A percentile compares a stretch with the other conserved stretches of the same genome.
These are phyloP conservation scores for Piloderma croceum DNA, from an alignment of 768 basidiomycete genomes.

Conservation along the genomic window DNA sequence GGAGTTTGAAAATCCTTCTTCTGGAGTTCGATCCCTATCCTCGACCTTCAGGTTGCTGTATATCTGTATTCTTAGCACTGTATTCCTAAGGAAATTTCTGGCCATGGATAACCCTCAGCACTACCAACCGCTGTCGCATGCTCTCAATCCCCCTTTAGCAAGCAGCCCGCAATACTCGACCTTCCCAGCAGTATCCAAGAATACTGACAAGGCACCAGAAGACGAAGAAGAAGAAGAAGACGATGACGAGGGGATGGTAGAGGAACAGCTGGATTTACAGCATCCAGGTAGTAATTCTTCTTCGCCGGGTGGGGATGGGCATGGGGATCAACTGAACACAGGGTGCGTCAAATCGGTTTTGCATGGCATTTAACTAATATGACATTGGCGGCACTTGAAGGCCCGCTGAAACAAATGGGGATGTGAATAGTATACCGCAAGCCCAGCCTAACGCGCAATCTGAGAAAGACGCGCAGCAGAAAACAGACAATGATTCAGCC, in stretches of 20 bases:
- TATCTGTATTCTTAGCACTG: too few species aligned
- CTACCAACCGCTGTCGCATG: slow-evolving; percentile 77
- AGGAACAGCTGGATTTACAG: slow-evolving; percentile 51
- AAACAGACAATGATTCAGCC: slow-evolving; percentile 14
- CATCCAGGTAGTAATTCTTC: slow-evolving; percentile 30
- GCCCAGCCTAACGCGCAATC: slow-evolving; percentile 8
- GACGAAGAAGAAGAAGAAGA: slow-evolving; percentile 62
- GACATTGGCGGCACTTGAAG: too few species aligned
- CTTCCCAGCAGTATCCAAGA: slow-evolving; percentile 17
- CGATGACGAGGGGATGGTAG: slow-evolving; percentile 70
- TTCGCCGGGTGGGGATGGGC: slow-evolving; percentile 30
- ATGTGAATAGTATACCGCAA: background rate
- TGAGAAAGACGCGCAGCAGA: slow-evolving; percentile 14
- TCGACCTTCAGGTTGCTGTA: too few species aligned
- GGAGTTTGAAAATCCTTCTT: too few species aligned
- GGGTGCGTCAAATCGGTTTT: background rate
- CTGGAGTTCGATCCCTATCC: too few species aligned
- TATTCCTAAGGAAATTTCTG: too few species aligned
- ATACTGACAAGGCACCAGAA: slow-evolving; percentile 43
- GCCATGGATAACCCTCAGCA: slow-evolving; percentile 75
- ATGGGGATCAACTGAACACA: background rate
- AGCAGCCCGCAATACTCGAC: slow-evolving; percentile 18
- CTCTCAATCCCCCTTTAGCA: slow-evolving; percentile 52
- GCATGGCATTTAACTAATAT: too few species aligned
- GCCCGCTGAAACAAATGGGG: background rate